phyloP scores from a whole-genome alignment of 257 asterid genomes.

The Ophiorrhiza pumila region DNA sequence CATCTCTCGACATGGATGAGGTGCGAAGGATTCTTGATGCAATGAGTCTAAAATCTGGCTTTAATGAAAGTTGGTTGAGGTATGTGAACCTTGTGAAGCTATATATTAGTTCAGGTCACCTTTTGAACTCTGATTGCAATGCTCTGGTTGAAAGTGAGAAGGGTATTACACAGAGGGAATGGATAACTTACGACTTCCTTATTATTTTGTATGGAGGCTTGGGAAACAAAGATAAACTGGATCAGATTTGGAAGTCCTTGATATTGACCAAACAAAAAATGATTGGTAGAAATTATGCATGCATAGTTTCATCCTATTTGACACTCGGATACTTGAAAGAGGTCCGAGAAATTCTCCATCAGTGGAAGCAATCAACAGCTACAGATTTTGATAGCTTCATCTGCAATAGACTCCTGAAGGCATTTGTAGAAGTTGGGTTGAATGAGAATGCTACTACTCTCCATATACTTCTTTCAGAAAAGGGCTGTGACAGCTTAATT shows the following conservation, averaged over 20 bases:
- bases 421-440: conserved; percentile 54
- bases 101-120: conserved; percentile 54
- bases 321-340: conserved; percentile 72
- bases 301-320: conserved; percentile 67
- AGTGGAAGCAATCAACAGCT: conserved; percentile 75
- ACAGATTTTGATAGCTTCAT: conserved; percentile 48
- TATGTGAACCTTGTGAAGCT: conserved; percentile 59
- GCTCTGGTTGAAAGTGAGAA: conserved; percentile 64
- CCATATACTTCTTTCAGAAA: conserved; percentile 38
- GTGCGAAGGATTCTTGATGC: conserved; percentile 58
- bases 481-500: conserved; percentile 38
- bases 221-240: conserved; percentile 67
- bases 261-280: conserved; percentile 70
- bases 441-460: conserved; percentile 43
- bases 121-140: conserved; percentile 43
- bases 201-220: conserved; percentile 66
- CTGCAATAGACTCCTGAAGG: conserved; percentile 49
- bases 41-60: conserved; percentile 45
- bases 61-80: conserved; percentile 61
- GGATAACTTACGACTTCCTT: conserved; percentile 83
- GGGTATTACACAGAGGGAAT: conserved; percentile 66
- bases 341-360: conserved; percentile 59
- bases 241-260: conserved; percentile 76
- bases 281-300: conserved; percentile 62
- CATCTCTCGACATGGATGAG: conserved; percentile 64